Evolutionary conservation across 768 basidiomycete species (phyloP).

Genomic region (Lactifluus echinatus): DNA sequence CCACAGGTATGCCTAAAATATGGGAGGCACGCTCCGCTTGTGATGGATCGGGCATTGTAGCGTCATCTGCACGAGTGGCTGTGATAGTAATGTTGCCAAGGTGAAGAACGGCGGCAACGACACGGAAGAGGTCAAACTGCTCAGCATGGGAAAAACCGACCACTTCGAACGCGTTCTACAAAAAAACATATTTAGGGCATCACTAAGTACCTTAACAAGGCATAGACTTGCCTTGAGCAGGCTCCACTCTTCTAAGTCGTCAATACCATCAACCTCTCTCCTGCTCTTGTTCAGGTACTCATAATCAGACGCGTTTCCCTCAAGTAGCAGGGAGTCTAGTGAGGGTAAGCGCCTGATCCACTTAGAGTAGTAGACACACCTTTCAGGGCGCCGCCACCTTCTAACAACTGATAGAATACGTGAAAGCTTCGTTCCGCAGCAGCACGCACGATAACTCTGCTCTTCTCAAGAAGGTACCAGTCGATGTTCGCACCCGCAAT

Average conservation of each 20-base stretch:
- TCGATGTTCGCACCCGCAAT: conserved; percentile 98
- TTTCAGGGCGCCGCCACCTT: conserved; percentile 61
- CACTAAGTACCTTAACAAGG: background rate
- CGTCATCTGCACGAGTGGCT: conserved; percentile 71
- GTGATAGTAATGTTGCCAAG: conserved; percentile 88
- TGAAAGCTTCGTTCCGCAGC: conserved; percentile 92
- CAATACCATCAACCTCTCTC: conserved; percentile 89
- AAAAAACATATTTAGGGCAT: conserved; percentile 2
- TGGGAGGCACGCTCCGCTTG: conserved; percentile 89
- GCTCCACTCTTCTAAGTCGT: conserved; percentile 86
- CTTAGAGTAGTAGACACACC: conserved; percentile 37
- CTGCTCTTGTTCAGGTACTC: conserved; percentile 88
- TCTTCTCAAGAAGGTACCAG: conserved; percentile 98
- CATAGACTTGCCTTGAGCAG: conserved; percentile 53
- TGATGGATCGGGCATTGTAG: conserved; percentile 65
- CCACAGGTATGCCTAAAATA: conserved; percentile 77
- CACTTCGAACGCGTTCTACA: conserved; percentile 70
- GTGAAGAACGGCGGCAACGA: conserved; percentile 89
- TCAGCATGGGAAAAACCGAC: conserved; percentile 83
- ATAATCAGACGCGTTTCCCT: conserved; percentile 69
- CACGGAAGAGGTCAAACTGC: conserved; percentile 88
- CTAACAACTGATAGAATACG: conserved; percentile 92
- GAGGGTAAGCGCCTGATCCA: conserved; percentile 3
- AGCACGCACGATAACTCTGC: conserved; percentile 80
- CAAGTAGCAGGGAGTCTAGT: conserved; percentile 67